Conservation (phyloP, 2,329 filamentous ascomycete genomes). For the Amylocarpus encephaloides region DNA sequence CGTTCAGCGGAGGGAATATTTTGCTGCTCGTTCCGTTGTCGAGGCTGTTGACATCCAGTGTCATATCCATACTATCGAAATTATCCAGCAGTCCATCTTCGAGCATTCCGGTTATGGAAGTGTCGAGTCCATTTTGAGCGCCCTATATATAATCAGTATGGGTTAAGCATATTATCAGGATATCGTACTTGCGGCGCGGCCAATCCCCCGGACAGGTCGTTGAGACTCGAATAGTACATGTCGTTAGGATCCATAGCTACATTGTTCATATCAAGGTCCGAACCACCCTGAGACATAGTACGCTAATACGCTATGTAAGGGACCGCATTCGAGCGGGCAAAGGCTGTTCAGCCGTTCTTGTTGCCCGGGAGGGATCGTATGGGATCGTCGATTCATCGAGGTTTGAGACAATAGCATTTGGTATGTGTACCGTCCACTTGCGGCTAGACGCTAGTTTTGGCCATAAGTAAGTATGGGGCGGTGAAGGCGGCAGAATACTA, state of each 20-base stretch:
- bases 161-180: background rate
- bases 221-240: constrained; percentile 24
- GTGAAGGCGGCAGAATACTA: background rate
- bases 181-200: constrained; percentile 27
- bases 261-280: constrained; percentile 19
- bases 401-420: too few species aligned
- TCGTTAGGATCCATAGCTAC: constrained; percentile 22
- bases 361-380: too few species aligned
- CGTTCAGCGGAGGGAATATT: constrained; percentile 25
- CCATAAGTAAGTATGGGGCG: too few species aligned
- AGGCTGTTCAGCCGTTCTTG: constrained; percentile 5
- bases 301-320: constrained; percentile 5
- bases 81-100: constrained; percentile 37
- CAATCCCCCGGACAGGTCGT: constrained; percentile 18
- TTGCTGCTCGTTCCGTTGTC: constrained; percentile 18
- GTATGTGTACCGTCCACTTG: background rate
- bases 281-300: constrained; percentile 20
- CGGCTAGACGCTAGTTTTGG: background rate
- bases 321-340: constrained; percentile 10
- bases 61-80: constrained; percentile 39
- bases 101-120: constrained; percentile 36
- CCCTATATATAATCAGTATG: constrained; percentile 10
- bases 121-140: constrained; percentile 20
- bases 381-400: too few species aligned
- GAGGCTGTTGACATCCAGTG: constrained; percentile 35